phyloP scores from a whole-genome alignment of 306 rosid genomes.

The Abrus precatorius region DNA sequence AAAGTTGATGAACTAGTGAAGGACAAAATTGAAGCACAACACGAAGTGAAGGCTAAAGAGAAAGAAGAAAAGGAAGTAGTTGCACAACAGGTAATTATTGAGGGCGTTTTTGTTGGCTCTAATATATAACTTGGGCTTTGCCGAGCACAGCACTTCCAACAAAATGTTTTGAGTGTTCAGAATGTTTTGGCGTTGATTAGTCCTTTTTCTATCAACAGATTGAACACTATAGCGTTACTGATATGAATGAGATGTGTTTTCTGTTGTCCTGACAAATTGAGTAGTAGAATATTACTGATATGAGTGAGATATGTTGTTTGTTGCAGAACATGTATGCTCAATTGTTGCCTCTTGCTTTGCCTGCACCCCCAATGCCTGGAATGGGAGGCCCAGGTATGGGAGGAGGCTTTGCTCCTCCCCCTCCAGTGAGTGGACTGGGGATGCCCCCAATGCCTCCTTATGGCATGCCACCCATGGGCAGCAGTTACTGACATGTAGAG shows the following conservation, averaged over 20 bases:
- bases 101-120: conserved; percentile 9
- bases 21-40: conserved; percentile 85
- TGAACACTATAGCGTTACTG: conserved; percentile 10
- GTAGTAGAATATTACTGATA: conserved; percentile 27
- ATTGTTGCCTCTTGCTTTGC: conserved; percentile 96
- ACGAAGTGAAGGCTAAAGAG: conserved; percentile 82
- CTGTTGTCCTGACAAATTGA: background rate
- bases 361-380: conserved; percentile 99
- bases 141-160: background rate
- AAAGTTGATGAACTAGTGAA: conserved; percentile 96
- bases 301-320: conserved; percentile 38
- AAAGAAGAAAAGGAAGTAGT: conserved; percentile 92
- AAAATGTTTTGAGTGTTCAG: conserved; percentile 8
- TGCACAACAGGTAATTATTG: conserved; percentile 84
- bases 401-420: conserved; percentile 77
- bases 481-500: conserved; percentile 67
- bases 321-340: conserved; percentile 99
- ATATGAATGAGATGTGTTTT: conserved; percentile 42
- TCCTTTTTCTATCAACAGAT: background rate
- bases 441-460: conserved; percentile 99
- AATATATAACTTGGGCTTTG: conserved; percentile 9
- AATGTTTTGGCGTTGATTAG: conserved; percentile 18
- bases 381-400: conserved; percentile 86
- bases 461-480: conserved; percentile 99
- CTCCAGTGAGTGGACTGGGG: conserved; percentile 90